phyloP scores from a whole-genome alignment of 139 green algal genomes.

The Limnomonas spitsbergensis region DNA sequence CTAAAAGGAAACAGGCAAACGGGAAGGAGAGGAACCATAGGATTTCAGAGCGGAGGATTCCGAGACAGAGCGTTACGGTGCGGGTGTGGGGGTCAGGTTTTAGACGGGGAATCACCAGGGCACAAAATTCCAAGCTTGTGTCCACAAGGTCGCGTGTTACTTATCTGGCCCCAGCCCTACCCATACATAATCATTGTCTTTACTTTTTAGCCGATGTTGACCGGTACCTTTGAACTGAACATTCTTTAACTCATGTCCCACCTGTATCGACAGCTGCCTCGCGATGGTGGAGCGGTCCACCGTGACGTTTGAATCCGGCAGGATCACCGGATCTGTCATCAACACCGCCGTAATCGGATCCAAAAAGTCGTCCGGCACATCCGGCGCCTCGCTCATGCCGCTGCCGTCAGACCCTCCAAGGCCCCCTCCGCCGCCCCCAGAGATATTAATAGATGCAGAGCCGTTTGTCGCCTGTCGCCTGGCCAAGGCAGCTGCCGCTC shows the following conservation, averaged over 20 bases:
- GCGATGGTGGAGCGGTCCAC: slow-evolving; percentile 66
- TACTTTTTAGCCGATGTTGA: no score
- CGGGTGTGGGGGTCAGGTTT: not conserved
- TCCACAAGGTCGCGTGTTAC: no score
- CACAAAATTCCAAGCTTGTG: not conserved
- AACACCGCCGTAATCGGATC: slow-evolving; percentile 58
- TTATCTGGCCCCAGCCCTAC: no score
- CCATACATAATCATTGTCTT: no score
- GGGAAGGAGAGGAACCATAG: not conserved
- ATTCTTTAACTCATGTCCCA: not conserved
- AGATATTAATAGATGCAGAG: not conserved
- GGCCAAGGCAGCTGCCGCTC: no score
- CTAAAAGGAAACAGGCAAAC: not conserved
- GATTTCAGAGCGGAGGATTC: not conserved
- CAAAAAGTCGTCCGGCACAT: slow-evolving; percentile 61
- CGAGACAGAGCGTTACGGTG: not conserved
- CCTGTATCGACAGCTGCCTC: slow-evolving; percentile 56
- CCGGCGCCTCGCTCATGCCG: no score
- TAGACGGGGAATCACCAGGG: not conserved
- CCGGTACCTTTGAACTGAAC: no score
- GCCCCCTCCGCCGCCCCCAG: not conserved
- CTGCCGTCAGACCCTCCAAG: not conserved
- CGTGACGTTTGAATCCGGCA: slow-evolving; percentile 58
- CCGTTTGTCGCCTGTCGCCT: no score
- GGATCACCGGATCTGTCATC: slow-evolving; percentile 70